Percentiles rank a stretch among this genome's conserved stretches.
Evolutionary conservation across 306 rosid species (phyloP).

Genomic region (Dicorynia guianensis): DNA sequence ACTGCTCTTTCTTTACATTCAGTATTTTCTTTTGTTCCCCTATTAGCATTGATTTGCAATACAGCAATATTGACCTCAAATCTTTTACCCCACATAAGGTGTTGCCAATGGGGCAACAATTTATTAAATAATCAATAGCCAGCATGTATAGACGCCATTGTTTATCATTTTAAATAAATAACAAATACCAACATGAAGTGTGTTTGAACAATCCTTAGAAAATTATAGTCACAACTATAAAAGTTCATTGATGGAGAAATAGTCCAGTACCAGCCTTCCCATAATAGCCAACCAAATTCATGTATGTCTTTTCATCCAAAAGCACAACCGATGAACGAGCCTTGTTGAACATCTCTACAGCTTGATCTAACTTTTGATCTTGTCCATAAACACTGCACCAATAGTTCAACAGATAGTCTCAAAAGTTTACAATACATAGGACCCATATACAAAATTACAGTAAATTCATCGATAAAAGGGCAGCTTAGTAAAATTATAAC

Average conservation of each 20-base stretch:
- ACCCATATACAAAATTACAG: not conserved
- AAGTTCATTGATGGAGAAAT: conserved; percentile 19
- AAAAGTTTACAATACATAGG: conserved; percentile 30
- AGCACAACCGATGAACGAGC: conserved; percentile 58
- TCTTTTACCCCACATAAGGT: not conserved
- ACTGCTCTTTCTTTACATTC: not conserved
- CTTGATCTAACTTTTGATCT: conserved; percentile 78
- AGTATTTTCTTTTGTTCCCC: not conserved
- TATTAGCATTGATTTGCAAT: not conserved
- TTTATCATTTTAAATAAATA: not conserved
- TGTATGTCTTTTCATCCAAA: conserved; percentile 77
- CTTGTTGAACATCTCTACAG: conserved; percentile 74
- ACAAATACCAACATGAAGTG: conserved; percentile 7
- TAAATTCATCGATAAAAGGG: not conserved
- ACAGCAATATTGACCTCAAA: not conserved
- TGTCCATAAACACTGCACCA: conserved; percentile 84
- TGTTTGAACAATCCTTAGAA: conserved; percentile 16
- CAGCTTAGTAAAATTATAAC: conserved; percentile 46
- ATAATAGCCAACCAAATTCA: conserved; percentile 83
- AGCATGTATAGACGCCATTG: not conserved
- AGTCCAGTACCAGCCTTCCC: conserved; percentile 83
- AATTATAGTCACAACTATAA: conserved; percentile 33
- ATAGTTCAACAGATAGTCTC: conserved; percentile 31
- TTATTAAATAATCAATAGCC: not conserved
- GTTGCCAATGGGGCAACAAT: not conserved